Evolutionary conservation across 169 alveolate species (phyloP), one percentile per base, ranked within the genome.

Genomic region (Plasmodium falciparum): DNA sequence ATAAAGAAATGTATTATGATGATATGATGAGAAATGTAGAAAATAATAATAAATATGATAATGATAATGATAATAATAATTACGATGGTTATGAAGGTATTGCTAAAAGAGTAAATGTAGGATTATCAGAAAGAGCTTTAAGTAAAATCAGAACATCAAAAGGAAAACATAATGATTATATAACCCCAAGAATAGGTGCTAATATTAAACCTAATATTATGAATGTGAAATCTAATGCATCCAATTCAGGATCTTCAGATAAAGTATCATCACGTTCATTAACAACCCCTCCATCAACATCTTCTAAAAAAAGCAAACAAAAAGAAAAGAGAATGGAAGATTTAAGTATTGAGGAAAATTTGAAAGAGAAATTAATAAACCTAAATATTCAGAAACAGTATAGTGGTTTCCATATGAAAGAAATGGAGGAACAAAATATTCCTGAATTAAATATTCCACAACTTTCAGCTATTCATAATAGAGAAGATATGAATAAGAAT

Each of bases 121-220:
- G 22, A 9, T 63, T 76, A 22, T 3, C 62, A 9, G 58, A 65
- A 45, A 63, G 24, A 17, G 75, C 33, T 49, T 63, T 65, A 26
- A 24, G 47, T 7, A 76, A 76, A 65, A 76, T 62, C 26, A 76
- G 66, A 58, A 39, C 89, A 24, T 47, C 24, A 63, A 76, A 76
- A 58, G 89, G 66, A 63, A 76, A 76, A 76, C 63, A 76, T 26
- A 76, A 49, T 39, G 59, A 76, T 50, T 76, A 65, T 58, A 50
- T 63, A 39, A 76, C 89, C 12, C 89, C 89, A 76, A 76, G 89
- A 56, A 76, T 76, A 49, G 89, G 89, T 63, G 6, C 29, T 15
- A 69, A 65, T 17, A 33, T 33, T 33, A 49, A 33, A 11, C 47
- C 47, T 5, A 66, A 49, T 47, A 76, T 52, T 15, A 29, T 70